phyloP scores from a whole-genome alignment of 2,329 filamentous ascomycete species.

The Nothopassalora personata region DNA sequence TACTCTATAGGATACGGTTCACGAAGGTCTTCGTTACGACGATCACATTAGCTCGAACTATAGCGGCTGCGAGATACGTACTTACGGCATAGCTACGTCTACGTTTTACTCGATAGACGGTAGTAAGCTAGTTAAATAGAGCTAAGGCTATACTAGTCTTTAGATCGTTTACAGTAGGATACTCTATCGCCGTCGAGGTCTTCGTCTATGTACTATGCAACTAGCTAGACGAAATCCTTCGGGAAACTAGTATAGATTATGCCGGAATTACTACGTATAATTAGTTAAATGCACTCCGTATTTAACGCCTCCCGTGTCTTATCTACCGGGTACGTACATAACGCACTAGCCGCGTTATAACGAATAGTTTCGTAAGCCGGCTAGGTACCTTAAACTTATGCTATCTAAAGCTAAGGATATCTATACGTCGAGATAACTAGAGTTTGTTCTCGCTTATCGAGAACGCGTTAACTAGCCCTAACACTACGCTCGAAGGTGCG shows the following conservation, averaged over 20 bases:
- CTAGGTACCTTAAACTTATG: too few species aligned
- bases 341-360: too few species aligned
- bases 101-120: slow-evolving; percentile 8
- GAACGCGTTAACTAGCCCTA: too few species aligned
- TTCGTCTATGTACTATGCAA: not conserved
- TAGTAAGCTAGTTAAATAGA: not conserved
- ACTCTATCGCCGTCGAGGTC: not conserved
- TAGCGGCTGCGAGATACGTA: slow-evolving; percentile 27
- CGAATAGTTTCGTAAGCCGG: too few species aligned
- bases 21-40: slow-evolving; percentile 28
- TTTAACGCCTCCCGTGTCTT: not conserved
- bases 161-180: not conserved
- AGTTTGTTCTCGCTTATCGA: too few species aligned
- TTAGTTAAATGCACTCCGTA: not conserved
- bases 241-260: slow-evolving; percentile 1
- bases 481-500: too few species aligned
- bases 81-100: slow-evolving; percentile 28
- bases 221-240: not conserved
- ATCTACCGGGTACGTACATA: not conserved
- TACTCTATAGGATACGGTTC: slow-evolving; percentile 20
- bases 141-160: not conserved
- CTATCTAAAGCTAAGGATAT: too few species aligned
- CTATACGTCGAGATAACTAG: too few species aligned
- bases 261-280: not conserved
- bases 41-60: slow-evolving; percentile 23